Base-by-base conservation (phyloP, 768 basidiomycete species). In the Pleurotus citrinopileatus region DNA sequence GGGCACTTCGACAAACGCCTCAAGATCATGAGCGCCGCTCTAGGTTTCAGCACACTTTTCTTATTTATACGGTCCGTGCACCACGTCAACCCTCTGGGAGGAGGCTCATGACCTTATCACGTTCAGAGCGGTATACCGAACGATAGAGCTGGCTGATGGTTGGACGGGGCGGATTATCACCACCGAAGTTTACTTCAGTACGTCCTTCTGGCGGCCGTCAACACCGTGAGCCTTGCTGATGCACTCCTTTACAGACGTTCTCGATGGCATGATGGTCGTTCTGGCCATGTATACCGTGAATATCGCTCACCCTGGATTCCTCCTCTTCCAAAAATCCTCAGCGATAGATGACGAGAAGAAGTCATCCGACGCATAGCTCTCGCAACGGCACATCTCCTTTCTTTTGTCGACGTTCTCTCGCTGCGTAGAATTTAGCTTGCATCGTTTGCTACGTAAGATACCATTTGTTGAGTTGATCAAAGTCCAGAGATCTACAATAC, bases 31-130 rank as follows among this genome's bases (percentile, higher is more conserved):
- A 58, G 70, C 2, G 27, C 57, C 12, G 75, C 67, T 4, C 62
- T 79, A 22, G 58, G 48, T 0, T 65, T 78, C 45, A 73, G 61
- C 51, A 73, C 72, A 67, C 68, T 78, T 2, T 71, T 73, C 56
- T 67, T 85, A 55, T 72, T 81, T 58, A 76, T 83, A 52, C 73
- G 83, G 75, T 77, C 55, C 25, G 73, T 19, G 1, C 1, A 13
- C 8, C 15, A 5, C n/a, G n/a, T n/a, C n/a, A n/a, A n/a, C n/a
- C n/a, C n/a, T n/a, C n/a, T n/a, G n/a, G n/a, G n/a, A n/a, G n/a
- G n/a, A n/a, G n/a, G n/a, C n/a, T n/a, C n/a, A 38, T 44, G 6
- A 17, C 19, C 43, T 3, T 25, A 4, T 15, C 5, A 17, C 9
- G 1, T n/a, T 27, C 51, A 78, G 75, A 36, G 66, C 70, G 4